Evolutionary conservation across 2,329 filamentous ascomycete genomes (phyloP), one percentile per base, ranked within the genome.

Genomic region (Pochonia chlamydosporia): DNA sequence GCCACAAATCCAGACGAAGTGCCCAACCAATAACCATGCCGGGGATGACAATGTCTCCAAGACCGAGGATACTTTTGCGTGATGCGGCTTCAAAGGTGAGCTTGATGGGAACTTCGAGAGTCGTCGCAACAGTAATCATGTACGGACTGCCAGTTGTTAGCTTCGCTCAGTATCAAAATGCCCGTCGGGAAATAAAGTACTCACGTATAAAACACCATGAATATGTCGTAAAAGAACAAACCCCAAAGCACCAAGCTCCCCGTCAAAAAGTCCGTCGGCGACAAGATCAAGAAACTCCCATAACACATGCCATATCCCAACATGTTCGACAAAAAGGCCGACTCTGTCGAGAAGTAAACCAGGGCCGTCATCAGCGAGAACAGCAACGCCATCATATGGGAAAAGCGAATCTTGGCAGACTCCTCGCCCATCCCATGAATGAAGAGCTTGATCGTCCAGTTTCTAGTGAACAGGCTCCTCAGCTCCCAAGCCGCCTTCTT

Each of bases 191-290:
- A 31, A 9, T 13, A n/a, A 24, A 5, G 30, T 5, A 73, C 79
- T 67, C 62, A 83, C 71, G 87, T 91, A 62, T 86, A 93, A 62
- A 93, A 93, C 5, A 93, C 88, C 75, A 92, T 90, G 64, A 93
- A 83, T 42, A 99, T 92, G 62, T 99, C 92, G 61, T 99, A 99
- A 60, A 95, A 81, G 70, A 97, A 97, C 1, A 97, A 73, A 0
- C 85, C 88, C 9, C 74, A 70, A 1, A 97, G 73, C 9, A 97
- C 82, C 37, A 91, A 66, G 6, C 85, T 86, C 1, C 89, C 89
- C 0, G 88, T 96, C 46, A 78, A 70, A 61, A 96, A 95, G 0
- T 89, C 92, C 0, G 90, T 95, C 0, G 91, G 90, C 1, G 90
- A 95, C 71, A 97, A 81, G 45, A 95, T 70, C 57, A 92, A 81